phyloP scores from a whole-genome alignment of 257 asterid genomes.

The Solanum raphanifolium region DNA sequence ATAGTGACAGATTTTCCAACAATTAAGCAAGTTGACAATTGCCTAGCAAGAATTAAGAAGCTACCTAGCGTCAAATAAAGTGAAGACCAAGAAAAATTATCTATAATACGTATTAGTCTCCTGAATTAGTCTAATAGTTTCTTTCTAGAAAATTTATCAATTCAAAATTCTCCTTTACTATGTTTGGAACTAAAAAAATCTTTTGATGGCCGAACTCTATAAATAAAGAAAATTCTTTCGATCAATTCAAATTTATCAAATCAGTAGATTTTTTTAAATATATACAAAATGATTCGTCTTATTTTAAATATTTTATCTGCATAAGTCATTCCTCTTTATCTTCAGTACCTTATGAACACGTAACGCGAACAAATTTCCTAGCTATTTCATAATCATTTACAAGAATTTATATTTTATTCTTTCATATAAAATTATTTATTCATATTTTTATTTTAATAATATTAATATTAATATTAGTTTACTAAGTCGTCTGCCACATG shows the following conservation, averaged over 20 bases:
- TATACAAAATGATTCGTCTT: neutral
- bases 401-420: neutral
- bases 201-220: no score
- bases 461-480: neutral
- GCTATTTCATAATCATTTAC: neutral
- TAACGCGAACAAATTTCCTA: neutral
- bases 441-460: neutral
- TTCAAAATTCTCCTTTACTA: neutral
- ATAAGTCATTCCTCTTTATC: neutral
- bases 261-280: neutral
- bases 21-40: neutral
- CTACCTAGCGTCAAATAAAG: neutral
- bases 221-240: no score
- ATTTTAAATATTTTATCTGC: no score
- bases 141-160: neutral
- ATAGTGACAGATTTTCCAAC: neutral
- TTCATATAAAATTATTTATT: neutral
- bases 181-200: neutral
- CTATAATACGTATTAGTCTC: neutral
- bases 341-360: neutral
- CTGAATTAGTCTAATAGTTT: neutral
- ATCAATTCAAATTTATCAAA: no score
- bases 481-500: neutral
- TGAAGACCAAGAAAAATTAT: neutral
- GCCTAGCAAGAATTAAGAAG: slow-evolving; percentile 5